Evolutionary conservation across 495 filamentous ascomycete species (phyloP).

Genomic region (Hypoxylon cercidicola): DNA sequence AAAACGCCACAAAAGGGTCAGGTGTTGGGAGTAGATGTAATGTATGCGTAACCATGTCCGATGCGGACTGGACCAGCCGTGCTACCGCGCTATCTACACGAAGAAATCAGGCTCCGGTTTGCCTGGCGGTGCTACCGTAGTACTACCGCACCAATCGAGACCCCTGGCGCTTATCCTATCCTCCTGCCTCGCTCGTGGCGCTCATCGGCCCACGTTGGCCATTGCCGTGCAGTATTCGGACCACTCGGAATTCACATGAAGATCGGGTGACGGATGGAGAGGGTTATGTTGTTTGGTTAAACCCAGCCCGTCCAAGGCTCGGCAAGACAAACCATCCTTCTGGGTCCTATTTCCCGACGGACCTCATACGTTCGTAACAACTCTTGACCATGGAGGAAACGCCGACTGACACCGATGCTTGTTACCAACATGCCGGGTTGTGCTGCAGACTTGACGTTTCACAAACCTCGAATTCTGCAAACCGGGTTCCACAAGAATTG

Average conservation of each 20-base stretch:
- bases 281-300: constrained; percentile 38
- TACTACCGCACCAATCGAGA: constrained; percentile 26
- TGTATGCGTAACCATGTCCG: constrained; percentile 12
- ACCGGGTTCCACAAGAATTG: constrained; percentile 16
- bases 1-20: too few relatives aligned
- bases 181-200: constrained; percentile 3
- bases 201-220: neutral
- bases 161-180: neutral
- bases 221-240: constrained; percentile 13
- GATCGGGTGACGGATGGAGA: constrained; percentile 1
- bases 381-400: constrained; percentile 15
- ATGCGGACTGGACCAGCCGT: constrained; percentile 16
- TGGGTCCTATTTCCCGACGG: constrained; percentile 5
- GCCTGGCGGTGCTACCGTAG: constrained; percentile 19
- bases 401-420: constrained; percentile 16
- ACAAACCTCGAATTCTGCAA: constrained; percentile 16
- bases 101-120: constrained; percentile 23
- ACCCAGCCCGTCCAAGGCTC: constrained; percentile 20
- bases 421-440: constrained; percentile 20
- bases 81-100: constrained; percentile 25
- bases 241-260: constrained; percentile 34
- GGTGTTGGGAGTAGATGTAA: constrained; percentile 9
- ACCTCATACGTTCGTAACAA: constrained; percentile 16
- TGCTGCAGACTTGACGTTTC: constrained; percentile 16
- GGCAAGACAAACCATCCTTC: constrained; percentile 25